Conservation (phyloP, 1,139 yeast genomes). For the Kodamaea derodonti region DNA sequence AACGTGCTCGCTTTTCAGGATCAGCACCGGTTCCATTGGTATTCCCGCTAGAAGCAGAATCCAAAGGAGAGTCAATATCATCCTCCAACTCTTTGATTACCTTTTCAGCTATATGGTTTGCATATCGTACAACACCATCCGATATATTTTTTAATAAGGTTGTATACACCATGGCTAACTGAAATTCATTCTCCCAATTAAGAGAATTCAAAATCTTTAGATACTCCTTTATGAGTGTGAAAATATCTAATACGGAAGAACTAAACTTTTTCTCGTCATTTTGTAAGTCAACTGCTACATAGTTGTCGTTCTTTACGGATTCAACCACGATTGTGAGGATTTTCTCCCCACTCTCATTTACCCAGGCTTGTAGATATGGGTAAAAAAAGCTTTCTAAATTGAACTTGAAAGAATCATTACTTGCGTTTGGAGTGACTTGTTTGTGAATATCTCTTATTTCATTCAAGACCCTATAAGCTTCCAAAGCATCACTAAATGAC, state of each 20-base stretch:
- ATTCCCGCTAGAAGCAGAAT: slow-evolving; percentile 16
- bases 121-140: slow-evolving; percentile 54
- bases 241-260: slow-evolving; percentile 65
- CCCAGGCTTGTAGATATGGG: slow-evolving; percentile 56
- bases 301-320: slow-evolving; percentile 54
- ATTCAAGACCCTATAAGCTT: slow-evolving; percentile 52
- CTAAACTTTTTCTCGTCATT: slow-evolving; percentile 35
- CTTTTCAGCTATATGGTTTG: slow-evolving; percentile 41
- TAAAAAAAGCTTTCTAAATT: slow-evolving; percentile 58
- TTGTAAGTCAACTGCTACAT: slow-evolving; percentile 49
- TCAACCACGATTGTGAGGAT: slow-evolving; percentile 49
- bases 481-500: slow-evolving; percentile 58
- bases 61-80: slow-evolving; percentile 14
- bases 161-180: slow-evolving; percentile 59
- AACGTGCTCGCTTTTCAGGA: slow-evolving; percentile 21
- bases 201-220: slow-evolving; percentile 50
- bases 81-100: slow-evolving; percentile 49
- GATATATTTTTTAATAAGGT: slow-evolving; percentile 58
- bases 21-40: slow-evolving; percentile 21
- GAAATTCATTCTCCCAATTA: slow-evolving; percentile 61
- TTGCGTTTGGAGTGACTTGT: slow-evolving; percentile 40
- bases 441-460: slow-evolving; percentile 52
- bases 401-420: slow-evolving; percentile 38
- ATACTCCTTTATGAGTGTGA: slow-evolving; percentile 58
- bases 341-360: slow-evolving; percentile 48